Percentiles rank a stretch among this genome's conserved stretches.
Conservation (phyloP, 176 grass and related monocot genomes). For the Eleusine indica region DNA sequence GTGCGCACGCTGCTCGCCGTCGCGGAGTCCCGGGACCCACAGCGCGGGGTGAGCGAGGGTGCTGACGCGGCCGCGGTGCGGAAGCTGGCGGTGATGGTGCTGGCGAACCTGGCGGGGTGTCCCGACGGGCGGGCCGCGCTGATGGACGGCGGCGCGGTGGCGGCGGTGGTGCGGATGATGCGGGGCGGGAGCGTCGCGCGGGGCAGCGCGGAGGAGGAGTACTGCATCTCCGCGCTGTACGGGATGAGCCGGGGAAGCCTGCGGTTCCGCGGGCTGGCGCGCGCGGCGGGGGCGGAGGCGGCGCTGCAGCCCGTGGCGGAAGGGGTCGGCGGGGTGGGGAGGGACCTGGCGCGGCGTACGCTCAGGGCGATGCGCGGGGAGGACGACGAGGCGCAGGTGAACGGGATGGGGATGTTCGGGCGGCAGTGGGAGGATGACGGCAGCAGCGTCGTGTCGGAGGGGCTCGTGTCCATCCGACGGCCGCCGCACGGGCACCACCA, state of each 20-base stretch:
- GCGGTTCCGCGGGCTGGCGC: constrained; percentile 78
- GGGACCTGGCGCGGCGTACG: constrained; percentile 69
- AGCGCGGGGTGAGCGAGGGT: neutral
- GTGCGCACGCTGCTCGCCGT: constrained; percentile 64
- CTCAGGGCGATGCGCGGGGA: constrained; percentile 73
- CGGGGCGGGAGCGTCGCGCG: constrained; percentile 17
- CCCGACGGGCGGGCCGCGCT: constrained; percentile 64
- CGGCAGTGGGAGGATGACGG: constrained; percentile 43
- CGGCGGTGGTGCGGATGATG: constrained; percentile 52
- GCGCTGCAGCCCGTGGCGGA: constrained; percentile 59
- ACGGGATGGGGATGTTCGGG: neutral
- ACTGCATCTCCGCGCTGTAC: constrained; percentile 63
- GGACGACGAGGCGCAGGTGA: constrained; percentile 37
- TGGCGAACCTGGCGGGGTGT: constrained; percentile 67
- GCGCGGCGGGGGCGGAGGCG: constrained; percentile 59
- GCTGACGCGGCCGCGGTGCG: constrained; percentile 47
- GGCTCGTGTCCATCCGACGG: constrained; percentile 55
- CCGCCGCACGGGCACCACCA: constrained; percentile 43
- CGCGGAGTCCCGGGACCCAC: constrained; percentile 29
- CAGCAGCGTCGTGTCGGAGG: constrained; percentile 61
- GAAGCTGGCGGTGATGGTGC: constrained; percentile 69
- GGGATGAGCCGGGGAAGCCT: constrained; percentile 77
- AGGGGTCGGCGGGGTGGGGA: constrained; percentile 40
- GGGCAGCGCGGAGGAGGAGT: constrained; percentile 61
- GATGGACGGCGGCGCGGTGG: constrained; percentile 80